A percentile compares a stretch with the other conserved stretches of the same genome.
Conservation (phyloP, 345 rosid genomes). For the Cardamine occulta region DNA sequence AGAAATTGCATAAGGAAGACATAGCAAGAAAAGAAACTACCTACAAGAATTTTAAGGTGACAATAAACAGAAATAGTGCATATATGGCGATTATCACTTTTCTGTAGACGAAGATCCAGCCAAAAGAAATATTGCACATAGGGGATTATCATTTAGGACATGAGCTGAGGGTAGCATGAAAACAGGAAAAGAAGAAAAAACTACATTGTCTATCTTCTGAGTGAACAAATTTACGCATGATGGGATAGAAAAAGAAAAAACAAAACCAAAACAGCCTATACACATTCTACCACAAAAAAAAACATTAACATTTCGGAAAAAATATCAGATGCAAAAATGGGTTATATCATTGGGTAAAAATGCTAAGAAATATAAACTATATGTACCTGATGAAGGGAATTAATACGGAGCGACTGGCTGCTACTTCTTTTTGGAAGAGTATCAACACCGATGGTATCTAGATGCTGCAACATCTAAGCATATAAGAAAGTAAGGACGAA, state of each 20-base stretch:
- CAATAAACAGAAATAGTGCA: neutral
- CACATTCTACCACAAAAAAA: neutral
- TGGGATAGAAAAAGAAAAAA: neutral
- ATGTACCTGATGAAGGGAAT: slow-evolving; percentile 95
- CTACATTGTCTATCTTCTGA: neutral
- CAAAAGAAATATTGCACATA: neutral
- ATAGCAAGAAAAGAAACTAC: neutral
- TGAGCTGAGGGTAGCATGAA: neutral
- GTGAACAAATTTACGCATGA: neutral
- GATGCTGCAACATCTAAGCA: slow-evolving; percentile 59
- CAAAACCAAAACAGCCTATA: neutral
- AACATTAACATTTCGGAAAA: neutral
- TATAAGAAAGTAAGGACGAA: slow-evolving; percentile 17
- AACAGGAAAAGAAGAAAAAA: neutral
- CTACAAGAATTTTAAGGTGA: neutral
- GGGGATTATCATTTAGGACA: neutral
- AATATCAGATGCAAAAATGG: neutral
- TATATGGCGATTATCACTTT: too few species aligned
- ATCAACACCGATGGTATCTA: slow-evolving; percentile 82
- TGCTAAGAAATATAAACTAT: slow-evolving; percentile 4
- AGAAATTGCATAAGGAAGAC: neutral
- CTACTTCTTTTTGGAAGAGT: slow-evolving; percentile 83
- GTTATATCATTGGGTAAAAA: neutral
- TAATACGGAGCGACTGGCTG: slow-evolving; percentile 83
- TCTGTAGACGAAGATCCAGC: too few species aligned